Evolutionary conservation across 2,329 filamentous ascomycete genomes (phyloP).

Genomic region (Fusarium newnesense): DNA sequence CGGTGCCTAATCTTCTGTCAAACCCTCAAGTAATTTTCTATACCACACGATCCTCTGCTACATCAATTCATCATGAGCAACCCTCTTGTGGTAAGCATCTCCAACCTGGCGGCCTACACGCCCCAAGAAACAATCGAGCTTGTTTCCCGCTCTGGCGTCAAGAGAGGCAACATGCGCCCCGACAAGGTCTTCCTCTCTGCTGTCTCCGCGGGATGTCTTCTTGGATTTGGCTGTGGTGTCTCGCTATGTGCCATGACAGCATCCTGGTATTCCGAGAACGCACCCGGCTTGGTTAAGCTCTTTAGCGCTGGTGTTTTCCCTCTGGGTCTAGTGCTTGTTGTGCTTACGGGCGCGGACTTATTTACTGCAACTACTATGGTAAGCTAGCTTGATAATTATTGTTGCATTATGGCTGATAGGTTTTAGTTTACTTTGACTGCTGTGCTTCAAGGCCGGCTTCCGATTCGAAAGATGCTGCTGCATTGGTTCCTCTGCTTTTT

Average conservation of each 20-base stretch:
- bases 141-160: constrained; percentile 35
- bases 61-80: constrained; percentile 22
- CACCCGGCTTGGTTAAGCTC: constrained; percentile 36
- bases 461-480: constrained; percentile 39
- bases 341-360: constrained; percentile 36
- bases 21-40: not conserved
- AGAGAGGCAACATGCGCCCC: constrained; percentile 25
- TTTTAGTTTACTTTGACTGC: constrained; percentile 38
- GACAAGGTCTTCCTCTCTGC: constrained; percentile 40
- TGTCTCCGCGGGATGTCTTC: constrained; percentile 34
- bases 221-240: constrained; percentile 39
- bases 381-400: not conserved
- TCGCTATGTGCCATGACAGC: constrained; percentile 35
- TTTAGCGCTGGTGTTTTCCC: constrained; percentile 39
- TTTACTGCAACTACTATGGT: constrained; percentile 40
- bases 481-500: constrained; percentile 59
- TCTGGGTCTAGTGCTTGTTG: constrained; percentile 33
- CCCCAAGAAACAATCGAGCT: constrained; percentile 38
- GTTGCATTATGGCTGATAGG: not conserved
- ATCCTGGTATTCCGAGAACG: constrained; percentile 40
- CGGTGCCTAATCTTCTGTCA: fast-evolving
- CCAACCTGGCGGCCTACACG: constrained; percentile 34
- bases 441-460: constrained; percentile 33
- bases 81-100: constrained; percentile 27
- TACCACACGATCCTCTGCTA: not conserved